These are phyloP conservation scores for Suhomyces faveliae DNA, from an alignment of 805 yeast genomes.

Conservation along the genomic window DNA sequence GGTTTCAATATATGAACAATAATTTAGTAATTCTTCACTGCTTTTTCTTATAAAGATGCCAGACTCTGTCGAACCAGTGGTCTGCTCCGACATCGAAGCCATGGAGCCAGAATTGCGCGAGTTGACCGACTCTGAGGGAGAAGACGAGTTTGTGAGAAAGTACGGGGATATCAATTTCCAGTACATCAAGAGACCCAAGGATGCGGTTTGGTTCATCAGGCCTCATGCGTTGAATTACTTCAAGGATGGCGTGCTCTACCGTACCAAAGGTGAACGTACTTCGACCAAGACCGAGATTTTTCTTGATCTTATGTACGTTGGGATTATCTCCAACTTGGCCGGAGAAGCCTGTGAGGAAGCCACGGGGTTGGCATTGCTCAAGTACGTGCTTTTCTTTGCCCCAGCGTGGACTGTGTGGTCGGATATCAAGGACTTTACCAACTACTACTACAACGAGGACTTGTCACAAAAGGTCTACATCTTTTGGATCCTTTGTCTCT, in stretches of 20 bases:
- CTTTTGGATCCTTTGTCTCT: constrained; percentile 50
- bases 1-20: no score
- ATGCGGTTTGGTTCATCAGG: constrained; percentile 40
- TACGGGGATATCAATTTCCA: constrained; percentile 50
- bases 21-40: no score
- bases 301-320: constrained; percentile 62
- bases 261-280: constrained; percentile 56
- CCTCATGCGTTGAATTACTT: constrained; percentile 65
- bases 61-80: no score
- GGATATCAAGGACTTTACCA: constrained; percentile 63
- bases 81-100: no score
- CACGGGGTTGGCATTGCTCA: constrained; percentile 44
- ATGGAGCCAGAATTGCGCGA: no score
- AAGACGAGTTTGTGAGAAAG: constrained; percentile 44
- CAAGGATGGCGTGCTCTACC: constrained; percentile 52
- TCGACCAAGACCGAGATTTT: constrained; percentile 56
- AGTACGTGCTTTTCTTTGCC: constrained; percentile 49
- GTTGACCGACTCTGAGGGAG: constrained; percentile 31
- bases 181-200: constrained; percentile 44
- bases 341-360: constrained; percentile 51
- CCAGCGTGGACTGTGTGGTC: constrained; percentile 67
- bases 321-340: constrained; percentile 60
- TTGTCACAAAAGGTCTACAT: constrained; percentile 51
- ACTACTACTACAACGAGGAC: constrained; percentile 62
- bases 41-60: no score